Evolutionary conservation across 352 stramenopile genomes (phyloP), one percentile per base, ranked within the genome.

Genomic region (Phytophthora niederhauseri): DNA sequence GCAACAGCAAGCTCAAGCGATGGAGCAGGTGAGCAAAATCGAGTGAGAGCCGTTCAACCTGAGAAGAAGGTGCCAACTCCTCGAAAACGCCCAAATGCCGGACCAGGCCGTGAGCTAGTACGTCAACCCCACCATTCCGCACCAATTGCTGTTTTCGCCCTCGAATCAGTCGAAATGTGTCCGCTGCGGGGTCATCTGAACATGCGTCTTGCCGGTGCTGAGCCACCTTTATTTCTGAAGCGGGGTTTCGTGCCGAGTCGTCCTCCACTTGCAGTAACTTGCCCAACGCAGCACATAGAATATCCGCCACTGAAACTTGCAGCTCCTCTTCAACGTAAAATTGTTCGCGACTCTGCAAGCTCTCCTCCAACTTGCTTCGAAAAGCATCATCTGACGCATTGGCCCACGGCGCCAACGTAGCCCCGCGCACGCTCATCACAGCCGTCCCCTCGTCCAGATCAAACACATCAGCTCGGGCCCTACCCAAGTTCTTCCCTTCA

Each of bases 241-340:
- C 48, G 28, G 41, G 46, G 9, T 14, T 63, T 9, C 24, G 49
- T 17, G 22, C 56, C 6, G 56, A 57, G 8, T 19, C 26, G 19
- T 6, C 50, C n/a, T 77, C 70, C 12, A 85, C 53, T 61, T 89
- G 77, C 7, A 92, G 57, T 30, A 89, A 60, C 41, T 84, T 89
- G 48, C 77, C 52, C 7, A 91, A 58, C 14, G 75, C 53, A 17
- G 78, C 72, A 34, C 64, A 77, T 1, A 90, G 53, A 19, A 82
- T 38, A 14, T 81, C 73, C 1, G 28, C 22, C 0, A 72, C 53
- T 2, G 77, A 80, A 19, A 84, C 24, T 6, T 78, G 59, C 6
- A 73, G 36, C 20, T 77, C 24, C 14, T 66, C 73, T 41, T 86
- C 73, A 20, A 82, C 57, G 11, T 75, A 49, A 57, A 92, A 83